These are phyloP conservation scores for Coniochaeta sp. DNA, from an alignment of 2,329 filamentous ascomycete species.

Conservation along the genomic window DNA sequence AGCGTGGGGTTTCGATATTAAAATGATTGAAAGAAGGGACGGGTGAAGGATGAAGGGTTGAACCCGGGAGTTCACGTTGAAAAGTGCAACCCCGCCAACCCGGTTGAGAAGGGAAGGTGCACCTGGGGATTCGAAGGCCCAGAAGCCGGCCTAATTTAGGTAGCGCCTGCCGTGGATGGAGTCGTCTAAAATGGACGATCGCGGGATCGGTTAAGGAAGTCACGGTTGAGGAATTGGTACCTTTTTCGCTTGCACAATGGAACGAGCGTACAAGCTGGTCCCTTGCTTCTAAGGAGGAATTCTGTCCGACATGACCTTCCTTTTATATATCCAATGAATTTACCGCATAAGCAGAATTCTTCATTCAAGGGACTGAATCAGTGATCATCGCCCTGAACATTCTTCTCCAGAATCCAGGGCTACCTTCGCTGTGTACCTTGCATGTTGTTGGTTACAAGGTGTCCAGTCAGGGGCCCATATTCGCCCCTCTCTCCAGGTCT, in stretches of 20 bases:
- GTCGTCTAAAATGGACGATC: neutral
- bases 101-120: neutral
- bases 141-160: neutral
- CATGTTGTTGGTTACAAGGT: neutral
- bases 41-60: neutral
- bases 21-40: neutral
- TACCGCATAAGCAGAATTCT: too few relatives aligned
- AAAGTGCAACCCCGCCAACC: neutral
- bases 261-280: too few relatives aligned
- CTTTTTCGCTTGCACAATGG: too few relatives aligned
- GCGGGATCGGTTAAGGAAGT: neutral
- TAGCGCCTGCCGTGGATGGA: neutral
- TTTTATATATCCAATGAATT: too few relatives aligned
- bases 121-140: neutral
- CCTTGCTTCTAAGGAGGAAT: too few relatives aligned
- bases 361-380: too few relatives aligned
- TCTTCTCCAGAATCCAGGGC: too few relatives aligned
- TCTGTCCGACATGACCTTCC: too few relatives aligned
- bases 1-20: slow-evolving; percentile 2
- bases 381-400: too few relatives aligned
- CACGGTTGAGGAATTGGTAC: neutral
- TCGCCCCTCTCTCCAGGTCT: too few relatives aligned
- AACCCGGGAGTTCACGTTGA: too few relatives aligned
- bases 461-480: neutral
- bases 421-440: too few relatives aligned